A percentile compares a stretch with the other conserved stretches of the same genome.
These are phyloP conservation scores for Dactylis glomerata DNA, from an alignment of 176 grass and related monocot species.

Conservation along the genomic window DNA sequence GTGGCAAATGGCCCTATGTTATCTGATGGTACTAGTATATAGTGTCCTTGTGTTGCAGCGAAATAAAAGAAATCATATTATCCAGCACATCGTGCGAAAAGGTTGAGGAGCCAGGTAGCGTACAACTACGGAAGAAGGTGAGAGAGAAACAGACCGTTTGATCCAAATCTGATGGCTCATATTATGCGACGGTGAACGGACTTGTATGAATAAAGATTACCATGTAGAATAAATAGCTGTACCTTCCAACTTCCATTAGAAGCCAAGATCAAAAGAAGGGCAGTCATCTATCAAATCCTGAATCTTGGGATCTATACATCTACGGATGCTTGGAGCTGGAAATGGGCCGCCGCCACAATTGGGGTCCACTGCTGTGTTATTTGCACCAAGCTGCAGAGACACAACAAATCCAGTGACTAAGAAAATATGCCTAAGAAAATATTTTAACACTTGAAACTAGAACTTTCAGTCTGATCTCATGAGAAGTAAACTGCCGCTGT, in stretches of 20 bases:
- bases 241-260: constrained; percentile 33
- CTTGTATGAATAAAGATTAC: neutral
- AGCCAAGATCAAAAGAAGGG: constrained; percentile 55
- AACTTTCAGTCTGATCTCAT: neutral
- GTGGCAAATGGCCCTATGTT: neutral
- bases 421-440: neutral
- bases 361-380: neutral
- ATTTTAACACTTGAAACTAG: neutral
- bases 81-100: neutral
- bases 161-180: neutral
- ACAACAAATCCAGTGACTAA: constrained; percentile 1
- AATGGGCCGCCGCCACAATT: neutral
- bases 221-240: neutral
- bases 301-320: constrained; percentile 32
- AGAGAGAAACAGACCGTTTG: neutral
- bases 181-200: neutral
- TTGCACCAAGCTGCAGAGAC: constrained; percentile 23
- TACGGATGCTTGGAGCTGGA: neutral
- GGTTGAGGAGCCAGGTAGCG: neutral
- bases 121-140: neutral
- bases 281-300: constrained; percentile 44
- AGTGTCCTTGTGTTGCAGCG: no score
- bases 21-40: neutral
- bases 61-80: neutral
- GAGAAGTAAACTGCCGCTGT: neutral